Base-by-base conservation (phyloP, 2,329 filamentous ascomycete species). In the Neopestalotiopsis rosae region DNA sequence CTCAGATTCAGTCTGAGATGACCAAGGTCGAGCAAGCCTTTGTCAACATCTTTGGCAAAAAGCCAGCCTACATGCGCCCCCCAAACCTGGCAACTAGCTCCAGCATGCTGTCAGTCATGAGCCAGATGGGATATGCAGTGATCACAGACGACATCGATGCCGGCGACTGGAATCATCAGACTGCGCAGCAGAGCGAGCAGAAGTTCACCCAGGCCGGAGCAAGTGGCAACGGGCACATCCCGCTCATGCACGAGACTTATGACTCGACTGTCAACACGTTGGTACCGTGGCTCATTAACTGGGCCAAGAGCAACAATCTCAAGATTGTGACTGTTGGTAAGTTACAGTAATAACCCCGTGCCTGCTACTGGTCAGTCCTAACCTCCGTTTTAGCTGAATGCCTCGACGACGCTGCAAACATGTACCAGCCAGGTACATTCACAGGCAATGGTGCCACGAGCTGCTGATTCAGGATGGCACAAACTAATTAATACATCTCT, bases 91-190 rank as follows among this genome's bases (percentile, higher is more conserved):
- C 82, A 68, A 86, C 84, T 3, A 79, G 83, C 65, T 83, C 82
- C 28, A 75, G 80, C 69, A 80, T 85, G 57, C 77, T 86, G 62
- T 74, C 75, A 20, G 81, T 80, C 14, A 80, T 86, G 80, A 74
- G 74, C 68, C 71, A 78, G 67, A 76, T 90, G 64, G 86, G 86
- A 68, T 90, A 89, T 81, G 88, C 88, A 74, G 84, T 90, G 74
- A 86, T 88, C 73, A 90, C 88, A 73, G 83, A 89, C 74, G 86
- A 90, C 71, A 80, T 91, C 63, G 89, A 91, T 75, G 85, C 88
- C 1, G 85, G 88, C 65, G 89, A 91, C 78, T 90, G 89, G 83
- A 85, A 89, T 74, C 84, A 87, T 65, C 79, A 84, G 69, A 80
- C 82, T 4, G 81, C 87, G 0, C 75, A 79, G 67, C 84, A 86